phyloP scores from a whole-genome alignment of 2,329 filamentous ascomycete genomes.

The Aspergillus aculeatinus region DNA sequence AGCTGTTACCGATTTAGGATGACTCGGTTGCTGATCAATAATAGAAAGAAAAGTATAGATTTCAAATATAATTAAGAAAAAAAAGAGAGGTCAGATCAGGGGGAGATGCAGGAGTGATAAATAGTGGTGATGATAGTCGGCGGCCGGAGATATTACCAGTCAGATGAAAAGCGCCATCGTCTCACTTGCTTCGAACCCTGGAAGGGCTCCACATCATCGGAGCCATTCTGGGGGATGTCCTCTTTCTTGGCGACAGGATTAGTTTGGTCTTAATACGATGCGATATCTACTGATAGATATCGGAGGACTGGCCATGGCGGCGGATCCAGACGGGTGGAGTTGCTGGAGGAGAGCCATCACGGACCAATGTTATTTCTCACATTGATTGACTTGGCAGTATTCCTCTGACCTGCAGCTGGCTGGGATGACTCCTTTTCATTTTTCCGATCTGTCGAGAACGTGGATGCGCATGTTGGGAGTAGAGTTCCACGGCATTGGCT shows the following conservation, averaged over 20 bases:
- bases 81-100: slow-evolving; percentile 11
- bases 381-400: background rate
- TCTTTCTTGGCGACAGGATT: slow-evolving; percentile 17
- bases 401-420: slow-evolving; percentile 5
- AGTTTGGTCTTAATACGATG: slow-evolving; percentile 21
- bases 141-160: slow-evolving; percentile 17
- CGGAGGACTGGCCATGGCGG: slow-evolving; percentile 9
- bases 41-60: slow-evolving; percentile 2
- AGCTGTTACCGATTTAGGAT: background rate
- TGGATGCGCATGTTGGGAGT: background rate
- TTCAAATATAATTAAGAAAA: slow-evolving; percentile 8
- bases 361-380: background rate
- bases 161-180: slow-evolving; percentile 11
- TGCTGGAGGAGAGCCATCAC: background rate
- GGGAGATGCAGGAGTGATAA: slow-evolving; percentile 14
- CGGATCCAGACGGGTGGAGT: slow-evolving; percentile 4
- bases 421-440: background rate
- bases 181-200: slow-evolving; percentile 6
- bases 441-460: slow-evolving; percentile 6
- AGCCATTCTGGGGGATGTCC: slow-evolving; percentile 17
- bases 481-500: background rate
- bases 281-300: slow-evolving; percentile 7
- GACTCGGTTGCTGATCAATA: background rate
- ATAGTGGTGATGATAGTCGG: slow-evolving; percentile 17
- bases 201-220: slow-evolving; percentile 23